Evolutionary conservation across 805 yeast genomes (phyloP).

Genomic region (Candida namnaoensis): DNA sequence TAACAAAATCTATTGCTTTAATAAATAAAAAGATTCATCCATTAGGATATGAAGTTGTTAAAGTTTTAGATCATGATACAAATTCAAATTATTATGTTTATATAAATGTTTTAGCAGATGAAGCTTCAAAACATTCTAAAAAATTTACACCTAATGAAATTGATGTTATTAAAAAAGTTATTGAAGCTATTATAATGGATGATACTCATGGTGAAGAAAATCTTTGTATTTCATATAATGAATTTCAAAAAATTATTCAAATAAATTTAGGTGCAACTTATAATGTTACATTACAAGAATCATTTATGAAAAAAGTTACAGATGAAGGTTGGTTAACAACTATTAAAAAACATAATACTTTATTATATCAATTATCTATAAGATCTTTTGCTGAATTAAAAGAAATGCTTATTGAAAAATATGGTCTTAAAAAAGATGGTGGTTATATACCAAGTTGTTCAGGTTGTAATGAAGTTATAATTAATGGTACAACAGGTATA

Average conservation of each 20-base stretch:
- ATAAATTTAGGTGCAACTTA: slow-evolving; percentile 19
- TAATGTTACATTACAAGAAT: slow-evolving; percentile 29
- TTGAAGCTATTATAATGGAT: slow-evolving; percentile 26
- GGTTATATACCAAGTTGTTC: slow-evolving; percentile 34
- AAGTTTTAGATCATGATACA: slow-evolving; percentile 24
- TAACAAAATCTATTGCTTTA: slow-evolving; percentile 14
- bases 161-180: slow-evolving; percentile 28
- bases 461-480: slow-evolving; percentile 42
- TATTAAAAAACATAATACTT: slow-evolving; percentile 17
- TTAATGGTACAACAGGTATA: slow-evolving; percentile 34
- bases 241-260: slow-evolving; percentile 7
- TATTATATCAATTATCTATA: slow-evolving; percentile 25
- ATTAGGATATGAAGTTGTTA: slow-evolving; percentile 30
- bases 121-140: slow-evolving; percentile 24
- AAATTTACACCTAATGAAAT: slow-evolving; percentile 28
- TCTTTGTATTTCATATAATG: slow-evolving; percentile 25
- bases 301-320: slow-evolving; percentile 29
- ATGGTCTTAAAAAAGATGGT: slow-evolving; percentile 22
- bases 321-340: slow-evolving; percentile 47
- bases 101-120: slow-evolving; percentile 26
- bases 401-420: slow-evolving; percentile 32
- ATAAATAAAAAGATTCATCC: slow-evolving; percentile 16
- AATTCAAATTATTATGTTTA: slow-evolving; percentile 26
- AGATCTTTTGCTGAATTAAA: slow-evolving; percentile 39
- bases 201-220: slow-evolving; percentile 10